phyloP scores from a whole-genome alignment of 129 eudicot genomes.

The Centaurea solstitialis region DNA sequence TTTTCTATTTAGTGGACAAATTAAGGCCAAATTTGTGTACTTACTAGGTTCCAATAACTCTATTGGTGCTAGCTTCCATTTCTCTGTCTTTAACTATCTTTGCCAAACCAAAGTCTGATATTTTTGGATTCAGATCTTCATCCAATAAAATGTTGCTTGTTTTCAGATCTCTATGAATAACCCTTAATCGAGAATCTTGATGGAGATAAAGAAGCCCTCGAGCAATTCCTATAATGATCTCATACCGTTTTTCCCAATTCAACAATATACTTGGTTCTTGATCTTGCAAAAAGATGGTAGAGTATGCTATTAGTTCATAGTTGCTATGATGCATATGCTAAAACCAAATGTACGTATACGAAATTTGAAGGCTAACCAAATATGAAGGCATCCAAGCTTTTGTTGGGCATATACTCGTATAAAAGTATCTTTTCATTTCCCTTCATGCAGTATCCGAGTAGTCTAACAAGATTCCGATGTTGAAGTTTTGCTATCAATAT shows the following conservation, averaged over 20 bases:
- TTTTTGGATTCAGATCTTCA: slow-evolving; percentile 41
- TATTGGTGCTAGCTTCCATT: slow-evolving; percentile 34
- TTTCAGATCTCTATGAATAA: slow-evolving; percentile 41
- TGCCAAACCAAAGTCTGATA: slow-evolving; percentile 55
- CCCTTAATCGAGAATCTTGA: slow-evolving; percentile 34
- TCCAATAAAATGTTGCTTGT: slow-evolving; percentile 48
- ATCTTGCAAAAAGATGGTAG: slow-evolving; percentile 15
- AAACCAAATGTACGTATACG: background rate
- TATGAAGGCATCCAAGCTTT: slow-evolving; percentile 48
- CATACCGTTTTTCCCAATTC: slow-evolving; percentile 39
- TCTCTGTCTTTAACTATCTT: slow-evolving; percentile 49
- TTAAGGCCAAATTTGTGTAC: background rate
- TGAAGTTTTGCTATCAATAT: slow-evolving; percentile 51
- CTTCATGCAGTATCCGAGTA: slow-evolving; percentile 50
- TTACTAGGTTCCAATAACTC: slow-evolving; percentile 51
- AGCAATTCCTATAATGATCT: slow-evolving; percentile 32
- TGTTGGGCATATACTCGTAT: slow-evolving; percentile 55
- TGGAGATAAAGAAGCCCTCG: slow-evolving; percentile 41
- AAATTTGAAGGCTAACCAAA: slow-evolving; percentile 40
- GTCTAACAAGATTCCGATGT: slow-evolving; percentile 52
- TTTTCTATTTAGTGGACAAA: background rate
- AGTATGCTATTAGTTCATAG: background rate
- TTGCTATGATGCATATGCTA: background rate
- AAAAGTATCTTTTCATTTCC: slow-evolving; percentile 45
- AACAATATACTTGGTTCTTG: slow-evolving; percentile 10